Evolutionary conservation across 352 stramenopile species (phyloP).

Genomic region (Pythium vanterpoolii): DNA sequence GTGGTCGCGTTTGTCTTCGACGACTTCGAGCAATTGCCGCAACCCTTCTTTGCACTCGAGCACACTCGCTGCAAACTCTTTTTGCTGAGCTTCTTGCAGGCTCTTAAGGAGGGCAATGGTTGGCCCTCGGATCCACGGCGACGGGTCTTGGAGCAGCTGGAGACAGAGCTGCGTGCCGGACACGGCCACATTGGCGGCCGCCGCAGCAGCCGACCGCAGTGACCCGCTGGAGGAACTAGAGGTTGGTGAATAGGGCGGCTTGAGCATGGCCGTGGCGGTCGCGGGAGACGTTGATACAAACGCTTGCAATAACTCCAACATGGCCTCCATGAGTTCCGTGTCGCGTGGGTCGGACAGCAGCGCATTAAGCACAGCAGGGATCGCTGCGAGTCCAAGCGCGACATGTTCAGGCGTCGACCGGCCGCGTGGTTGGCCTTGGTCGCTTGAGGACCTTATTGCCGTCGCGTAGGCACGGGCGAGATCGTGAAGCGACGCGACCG

Average conservation of each 20-base stretch:
- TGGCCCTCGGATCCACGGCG: conserved; percentile 75
- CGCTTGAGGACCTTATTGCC: background rate
- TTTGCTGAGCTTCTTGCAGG: conserved; percentile 53
- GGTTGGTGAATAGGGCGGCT: conserved; percentile 5
- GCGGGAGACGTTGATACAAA: conserved; percentile 39
- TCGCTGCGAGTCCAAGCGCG: conserved; percentile 34
- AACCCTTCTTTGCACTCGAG: conserved; percentile 70
- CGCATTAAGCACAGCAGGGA: conserved; percentile 54
- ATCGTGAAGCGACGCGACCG: conserved; percentile 41
- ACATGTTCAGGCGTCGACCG: conserved; percentile 31
- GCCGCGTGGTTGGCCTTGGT: background rate
- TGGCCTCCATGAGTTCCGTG: conserved; percentile 82
- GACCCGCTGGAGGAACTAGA: conserved; percentile 1
- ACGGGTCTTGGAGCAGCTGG: conserved; percentile 70
- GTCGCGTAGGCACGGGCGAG: conserved; percentile 25
- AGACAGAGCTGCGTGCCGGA: conserved; percentile 65
- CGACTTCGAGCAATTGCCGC: conserved; percentile 63
- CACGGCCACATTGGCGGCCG: conserved; percentile 9
- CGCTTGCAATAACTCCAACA: conserved; percentile 70
- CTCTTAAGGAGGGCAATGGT: conserved; percentile 54
- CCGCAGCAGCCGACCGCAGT: background rate
- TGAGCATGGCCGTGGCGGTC: conserved; percentile 38
- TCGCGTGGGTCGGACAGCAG: conserved; percentile 73
- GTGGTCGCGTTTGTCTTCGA: conserved; percentile 76
- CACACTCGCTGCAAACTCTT: conserved; percentile 41